phyloP scores from a whole-genome alignment of 495 filamentous ascomycete genomes.

The Tuber brumale region DNA sequence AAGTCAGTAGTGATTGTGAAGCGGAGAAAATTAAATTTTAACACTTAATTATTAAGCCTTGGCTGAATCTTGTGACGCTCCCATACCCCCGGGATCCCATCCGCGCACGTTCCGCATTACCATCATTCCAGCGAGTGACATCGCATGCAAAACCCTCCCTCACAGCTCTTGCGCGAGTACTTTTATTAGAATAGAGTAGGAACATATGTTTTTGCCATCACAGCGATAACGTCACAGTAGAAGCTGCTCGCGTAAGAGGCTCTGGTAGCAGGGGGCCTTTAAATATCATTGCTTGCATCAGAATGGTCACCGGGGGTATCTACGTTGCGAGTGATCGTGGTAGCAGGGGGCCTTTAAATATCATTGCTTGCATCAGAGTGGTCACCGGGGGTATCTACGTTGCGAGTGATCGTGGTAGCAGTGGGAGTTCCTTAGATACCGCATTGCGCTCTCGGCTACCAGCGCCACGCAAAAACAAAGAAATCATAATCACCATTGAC shows the following conservation, averaged over 20 bases:
- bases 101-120: neutral
- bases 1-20: neutral
- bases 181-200: neutral
- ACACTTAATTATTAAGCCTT: neutral
- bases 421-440: neutral
- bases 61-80: neutral
- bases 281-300: neutral
- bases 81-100: neutral
- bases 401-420: neutral
- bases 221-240: neutral
- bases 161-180: neutral
- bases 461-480: neutral
- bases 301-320: neutral
- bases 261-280: neutral
- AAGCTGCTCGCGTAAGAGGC: neutral
- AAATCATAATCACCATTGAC: neutral
- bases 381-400: neutral
- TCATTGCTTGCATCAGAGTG: neutral
- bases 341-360: neutral
- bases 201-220: neutral
- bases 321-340: neutral
- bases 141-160: neutral
- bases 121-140: neutral
- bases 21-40: neutral
- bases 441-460: neutral